A percentile compares a stretch with the other conserved stretches of the same genome.
phyloP scores from a whole-genome alignment of 176 grass and related monocot genomes.

The Metroxylon sagu region DNA sequence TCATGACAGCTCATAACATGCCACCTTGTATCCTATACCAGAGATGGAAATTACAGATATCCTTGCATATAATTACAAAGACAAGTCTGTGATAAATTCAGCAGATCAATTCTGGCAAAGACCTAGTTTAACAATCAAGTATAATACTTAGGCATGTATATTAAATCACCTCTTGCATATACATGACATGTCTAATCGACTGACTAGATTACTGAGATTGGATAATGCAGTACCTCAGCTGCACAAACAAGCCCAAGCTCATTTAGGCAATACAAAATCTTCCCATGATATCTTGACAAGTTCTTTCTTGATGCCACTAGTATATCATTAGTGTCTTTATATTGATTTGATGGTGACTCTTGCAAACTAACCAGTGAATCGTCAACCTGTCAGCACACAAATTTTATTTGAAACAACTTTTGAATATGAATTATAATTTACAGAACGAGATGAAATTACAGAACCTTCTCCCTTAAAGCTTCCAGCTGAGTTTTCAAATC shows the following conservation, averaged over 20 bases:
- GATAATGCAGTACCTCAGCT: constrained; percentile 33
- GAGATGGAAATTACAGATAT: too few species aligned
- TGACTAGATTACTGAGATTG: not conserved
- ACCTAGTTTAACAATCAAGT: too few species aligned
- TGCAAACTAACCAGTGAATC: constrained; percentile 35
- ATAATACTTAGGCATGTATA: too few species aligned
- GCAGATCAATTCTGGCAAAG: too few species aligned
- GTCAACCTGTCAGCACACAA: constrained; percentile 35
- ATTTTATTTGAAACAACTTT: constrained; percentile 2
- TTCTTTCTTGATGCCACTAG: constrained; percentile 45
- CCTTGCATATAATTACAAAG: too few species aligned
- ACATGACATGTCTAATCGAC: too few species aligned
- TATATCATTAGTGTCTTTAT: constrained; percentile 50
- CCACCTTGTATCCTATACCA: too few species aligned
- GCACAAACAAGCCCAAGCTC: constrained; percentile 46
- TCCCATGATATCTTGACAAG: constrained; percentile 35
- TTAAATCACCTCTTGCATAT: too few species aligned
- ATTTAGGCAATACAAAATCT: constrained; percentile 41
- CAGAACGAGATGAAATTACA: constrained; percentile 23
- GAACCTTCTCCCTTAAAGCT: constrained; percentile 26
- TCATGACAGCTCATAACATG: too few species aligned
- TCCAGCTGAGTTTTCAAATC: constrained; percentile 40
- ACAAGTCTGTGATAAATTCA: too few species aligned
- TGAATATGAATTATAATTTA: not conserved
- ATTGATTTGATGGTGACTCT: constrained; percentile 45